Evolutionary conservation across 1,139 yeast genomes (phyloP).

Genomic region (Yamadazyma blattariae): DNA sequence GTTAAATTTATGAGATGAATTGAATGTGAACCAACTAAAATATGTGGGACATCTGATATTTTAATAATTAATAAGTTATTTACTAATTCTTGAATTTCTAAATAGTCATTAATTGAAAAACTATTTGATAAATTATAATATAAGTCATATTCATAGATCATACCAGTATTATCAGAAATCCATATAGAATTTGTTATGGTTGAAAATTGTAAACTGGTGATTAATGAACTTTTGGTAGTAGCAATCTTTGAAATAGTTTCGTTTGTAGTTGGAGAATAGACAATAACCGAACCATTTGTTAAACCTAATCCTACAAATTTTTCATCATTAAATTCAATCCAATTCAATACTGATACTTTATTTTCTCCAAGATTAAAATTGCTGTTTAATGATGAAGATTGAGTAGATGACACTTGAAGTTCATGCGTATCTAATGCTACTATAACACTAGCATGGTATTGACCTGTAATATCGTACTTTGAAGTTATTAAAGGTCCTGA

Average conservation of each 20-base stretch:
- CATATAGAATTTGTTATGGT: constrained; percentile 47
- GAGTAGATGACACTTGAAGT: constrained; percentile 59
- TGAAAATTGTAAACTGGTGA: constrained; percentile 52
- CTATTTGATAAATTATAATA: constrained; percentile 36
- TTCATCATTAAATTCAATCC: constrained; percentile 47
- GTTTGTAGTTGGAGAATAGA: constrained; percentile 68
- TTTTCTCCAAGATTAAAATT: constrained; percentile 56
- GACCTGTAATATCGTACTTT: constrained; percentile 54
- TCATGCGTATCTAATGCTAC: constrained; percentile 75
- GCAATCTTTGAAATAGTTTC: constrained; percentile 50
- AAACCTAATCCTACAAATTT: constrained; percentile 61
- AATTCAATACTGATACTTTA: constrained; percentile 50
- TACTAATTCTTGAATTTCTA: constrained; percentile 33
- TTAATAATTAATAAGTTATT: constrained; percentile 33
- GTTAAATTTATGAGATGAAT: constrained; percentile 49
- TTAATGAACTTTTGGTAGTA: constrained; percentile 50
- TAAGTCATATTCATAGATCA: constrained; percentile 63
- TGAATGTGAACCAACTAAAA: constrained; percentile 65
- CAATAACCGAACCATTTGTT: constrained; percentile 59
- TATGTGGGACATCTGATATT: constrained; percentile 37
- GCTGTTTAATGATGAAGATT: constrained; percentile 31
- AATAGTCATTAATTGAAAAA: constrained; percentile 39
- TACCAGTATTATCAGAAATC: constrained; percentile 64
- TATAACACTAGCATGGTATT: constrained; percentile 63
- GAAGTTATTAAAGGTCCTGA: constrained; percentile 28